These are phyloP conservation scores for Trypanosoma caninum DNA, from an alignment of 208 protist genomes.

Conservation along the genomic window DNA sequence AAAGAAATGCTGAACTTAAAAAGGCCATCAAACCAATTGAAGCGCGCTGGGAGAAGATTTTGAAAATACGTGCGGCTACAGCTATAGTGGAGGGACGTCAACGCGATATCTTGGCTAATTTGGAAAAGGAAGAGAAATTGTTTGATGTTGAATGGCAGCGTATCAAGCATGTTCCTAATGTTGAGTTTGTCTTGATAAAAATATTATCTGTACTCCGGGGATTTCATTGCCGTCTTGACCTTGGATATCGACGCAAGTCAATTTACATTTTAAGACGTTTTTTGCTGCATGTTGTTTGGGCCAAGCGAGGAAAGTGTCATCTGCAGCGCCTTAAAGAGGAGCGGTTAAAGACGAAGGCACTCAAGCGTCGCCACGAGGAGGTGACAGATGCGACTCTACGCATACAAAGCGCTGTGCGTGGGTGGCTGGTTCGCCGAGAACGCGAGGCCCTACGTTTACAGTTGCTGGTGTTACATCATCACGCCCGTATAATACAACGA, in stretches of 20 bases:
- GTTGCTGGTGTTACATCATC: conserved; percentile 2
- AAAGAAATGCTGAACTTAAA: conserved; percentile 8
- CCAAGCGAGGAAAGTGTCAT: conserved; percentile 21
- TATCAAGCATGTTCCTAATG: conserved; percentile 24
- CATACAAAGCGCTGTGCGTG: conserved; percentile 45
- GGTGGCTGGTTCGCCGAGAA: conserved; percentile 28
- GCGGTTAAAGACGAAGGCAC: background rate
- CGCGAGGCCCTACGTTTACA: background rate
- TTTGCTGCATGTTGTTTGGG: conserved; percentile 36
- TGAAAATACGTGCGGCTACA: conserved; percentile 3
- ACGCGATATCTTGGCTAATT: conserved; percentile 28
- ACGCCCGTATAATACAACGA: conserved; percentile 28
- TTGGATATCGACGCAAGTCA: conserved; percentile 15
- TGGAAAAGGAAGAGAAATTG: conserved; percentile 17
- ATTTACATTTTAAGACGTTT: conserved; percentile 28
- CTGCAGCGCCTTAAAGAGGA: conserved; percentile 30
- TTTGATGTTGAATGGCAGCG: conserved; percentile 29
- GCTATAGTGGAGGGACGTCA: conserved; percentile 14
- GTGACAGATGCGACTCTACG: conserved; percentile 42
- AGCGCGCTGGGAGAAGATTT: conserved; percentile 7
- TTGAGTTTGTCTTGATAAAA: conserved; percentile 17
- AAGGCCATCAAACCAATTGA: background rate
- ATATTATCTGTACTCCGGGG: conserved; percentile 55
- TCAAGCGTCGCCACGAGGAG: conserved; percentile 48
- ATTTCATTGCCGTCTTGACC: conserved; percentile 27